phyloP scores from a whole-genome alignment of 257 asterid species.

The Striga asiatica region DNA sequence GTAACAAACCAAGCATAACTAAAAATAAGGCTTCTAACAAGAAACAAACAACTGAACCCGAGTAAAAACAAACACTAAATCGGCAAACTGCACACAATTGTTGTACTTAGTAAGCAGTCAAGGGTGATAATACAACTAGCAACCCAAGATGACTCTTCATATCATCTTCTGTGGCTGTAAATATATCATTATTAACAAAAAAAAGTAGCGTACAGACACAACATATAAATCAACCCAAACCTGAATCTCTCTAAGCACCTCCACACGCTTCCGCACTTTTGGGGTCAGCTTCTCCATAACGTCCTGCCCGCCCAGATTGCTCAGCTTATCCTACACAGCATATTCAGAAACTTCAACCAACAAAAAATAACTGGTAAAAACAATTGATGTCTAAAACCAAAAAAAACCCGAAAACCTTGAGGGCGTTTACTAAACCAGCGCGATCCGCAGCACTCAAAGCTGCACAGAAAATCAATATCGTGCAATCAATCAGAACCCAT shows the following conservation, averaged over 20 bases:
- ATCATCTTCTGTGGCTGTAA: too few species aligned
- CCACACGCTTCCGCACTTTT: conserved; percentile 58
- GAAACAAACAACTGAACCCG: not conserved
- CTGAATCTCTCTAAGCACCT: conserved; percentile 58
- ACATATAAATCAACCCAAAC: conserved; percentile 22
- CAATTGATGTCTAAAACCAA: not conserved
- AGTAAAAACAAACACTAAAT: too few species aligned
- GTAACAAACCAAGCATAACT: not conserved
- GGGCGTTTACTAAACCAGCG: conserved; percentile 62
- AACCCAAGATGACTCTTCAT: too few species aligned
- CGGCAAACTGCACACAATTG: too few species aligned
- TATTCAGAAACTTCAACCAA: conserved; percentile 12
- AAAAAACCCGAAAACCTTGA: conserved; percentile 44
- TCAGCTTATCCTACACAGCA: conserved; percentile 48
- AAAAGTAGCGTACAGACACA: not conserved
- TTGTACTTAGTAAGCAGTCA: too few species aligned
- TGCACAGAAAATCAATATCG: conserved; percentile 15
- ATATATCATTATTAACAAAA: too few species aligned
- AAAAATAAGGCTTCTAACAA: not conserved
- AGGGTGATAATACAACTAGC: not conserved
- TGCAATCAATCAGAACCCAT: not conserved
- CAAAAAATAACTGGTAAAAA: not conserved
- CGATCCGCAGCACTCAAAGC: conserved; percentile 85
- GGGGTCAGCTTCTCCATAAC: conserved; percentile 54
- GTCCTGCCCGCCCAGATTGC: conserved; percentile 53